These are phyloP conservation scores for Phytophthora tentaculata DNA, from an alignment of 352 stramenopile species.

Conservation along the genomic window DNA sequence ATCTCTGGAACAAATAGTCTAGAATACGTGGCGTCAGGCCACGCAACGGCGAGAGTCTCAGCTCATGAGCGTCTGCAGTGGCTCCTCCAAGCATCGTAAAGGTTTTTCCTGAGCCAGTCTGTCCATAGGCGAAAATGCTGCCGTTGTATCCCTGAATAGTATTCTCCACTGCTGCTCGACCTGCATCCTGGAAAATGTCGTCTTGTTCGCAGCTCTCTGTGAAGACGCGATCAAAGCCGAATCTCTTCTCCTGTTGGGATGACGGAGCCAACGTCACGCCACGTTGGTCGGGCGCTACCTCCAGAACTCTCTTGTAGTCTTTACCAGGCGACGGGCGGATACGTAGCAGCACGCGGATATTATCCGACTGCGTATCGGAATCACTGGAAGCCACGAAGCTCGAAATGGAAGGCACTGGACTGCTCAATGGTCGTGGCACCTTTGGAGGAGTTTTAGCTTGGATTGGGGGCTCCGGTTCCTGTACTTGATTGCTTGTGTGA, in stretches of 20 bases:
- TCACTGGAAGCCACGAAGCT: constrained; percentile 14
- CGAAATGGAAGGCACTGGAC: constrained; percentile 5
- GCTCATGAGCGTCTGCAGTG: constrained; percentile 43
- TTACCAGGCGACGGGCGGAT: constrained; percentile 40
- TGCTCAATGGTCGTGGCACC: constrained; percentile 1
- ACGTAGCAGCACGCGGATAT: constrained; percentile 76
- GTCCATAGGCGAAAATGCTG: constrained; percentile 91
- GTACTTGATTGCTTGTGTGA: constrained; percentile 21
- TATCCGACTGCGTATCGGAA: constrained; percentile 45
- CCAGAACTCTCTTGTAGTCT: constrained; percentile 56
- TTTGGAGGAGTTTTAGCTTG: constrained; percentile 1
- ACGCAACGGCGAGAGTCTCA: constrained; percentile 57
- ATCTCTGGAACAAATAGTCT: constrained; percentile 75
- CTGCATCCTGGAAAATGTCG: constrained; percentile 81
- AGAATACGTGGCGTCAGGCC: constrained; percentile 88
- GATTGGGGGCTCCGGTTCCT: constrained; percentile 9
- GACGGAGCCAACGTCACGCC: constrained; percentile 66
- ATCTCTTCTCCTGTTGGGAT: constrained; percentile 78
- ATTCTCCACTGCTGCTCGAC: constrained; percentile 80
- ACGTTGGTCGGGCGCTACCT: constrained; percentile 61
- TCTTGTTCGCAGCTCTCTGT: constrained; percentile 70
- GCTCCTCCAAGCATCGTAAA: constrained; percentile 85
- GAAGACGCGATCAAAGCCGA: constrained; percentile 89
- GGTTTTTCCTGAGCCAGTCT: constrained; percentile 90
- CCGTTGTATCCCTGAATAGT: constrained; percentile 88